Percentiles rank a stretch among this genome's conserved stretches.
Evolutionary conservation across 805 yeast species (phyloP).

Genomic region (Cephaloascus fragrans): DNA sequence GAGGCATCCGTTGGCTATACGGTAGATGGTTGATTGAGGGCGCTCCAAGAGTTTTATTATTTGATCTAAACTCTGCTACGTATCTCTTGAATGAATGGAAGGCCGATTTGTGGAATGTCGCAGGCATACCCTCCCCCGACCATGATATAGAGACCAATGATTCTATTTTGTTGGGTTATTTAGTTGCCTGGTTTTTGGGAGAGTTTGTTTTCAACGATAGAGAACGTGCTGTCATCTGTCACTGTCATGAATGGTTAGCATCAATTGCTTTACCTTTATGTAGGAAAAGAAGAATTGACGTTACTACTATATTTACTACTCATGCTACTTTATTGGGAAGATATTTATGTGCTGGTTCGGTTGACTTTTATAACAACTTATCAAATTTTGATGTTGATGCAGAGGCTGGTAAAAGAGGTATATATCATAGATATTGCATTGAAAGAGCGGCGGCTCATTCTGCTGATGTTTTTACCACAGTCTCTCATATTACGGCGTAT

Average conservation of each 20-base stretch:
- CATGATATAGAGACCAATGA: constrained; percentile 85
- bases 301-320: constrained; percentile 92
- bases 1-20: constrained; percentile 78
- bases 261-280: constrained; percentile 93
- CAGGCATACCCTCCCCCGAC: constrained; percentile 90
- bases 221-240: constrained; percentile 84
- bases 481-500: constrained; percentile 93
- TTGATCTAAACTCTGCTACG: constrained; percentile 73
- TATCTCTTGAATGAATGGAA: constrained; percentile 83
- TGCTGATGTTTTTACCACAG: constrained; percentile 95
- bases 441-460: constrained; percentile 95
- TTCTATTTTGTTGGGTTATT: constrained; percentile 84
- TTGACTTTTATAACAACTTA: constrained; percentile 89
- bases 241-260: constrained; percentile 97
- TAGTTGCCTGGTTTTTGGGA: constrained; percentile 96
- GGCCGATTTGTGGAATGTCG: constrained; percentile 80
- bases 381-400: constrained; percentile 89
- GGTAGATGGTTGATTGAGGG: constrained; percentile 98
- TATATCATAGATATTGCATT: constrained; percentile 92
- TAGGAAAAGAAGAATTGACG: constrained; percentile 83
- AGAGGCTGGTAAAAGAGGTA: constrained; percentile 96
- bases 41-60: constrained; percentile 86
- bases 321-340: constrained; percentile 95
- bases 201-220: constrained; percentile 80
- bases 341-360: constrained; percentile 92